Base-by-base conservation (phyloP, 345 rosid genomes). In the Turnera subulata region DNA sequence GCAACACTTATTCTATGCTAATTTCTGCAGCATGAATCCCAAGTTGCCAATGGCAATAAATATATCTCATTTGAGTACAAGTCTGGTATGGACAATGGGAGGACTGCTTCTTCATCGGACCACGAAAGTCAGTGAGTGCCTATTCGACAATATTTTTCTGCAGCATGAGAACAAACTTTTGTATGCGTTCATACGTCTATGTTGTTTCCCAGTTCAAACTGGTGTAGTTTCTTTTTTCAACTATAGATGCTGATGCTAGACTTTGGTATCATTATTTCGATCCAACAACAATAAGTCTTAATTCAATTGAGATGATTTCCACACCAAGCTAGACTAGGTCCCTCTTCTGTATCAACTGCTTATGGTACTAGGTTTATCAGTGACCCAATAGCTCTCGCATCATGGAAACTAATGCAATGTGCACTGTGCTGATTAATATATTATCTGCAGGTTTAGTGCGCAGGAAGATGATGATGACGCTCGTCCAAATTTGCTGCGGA, bases 41-140 rank as follows among this genome's bases (percentile, higher is more conserved):
- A 79, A 65, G 83, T 64, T 65, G 63, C 79, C 56, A 90, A 82
- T 68, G 95, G 95, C 62, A 82, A 83, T 77, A 92, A 90, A 68
- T 88, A 85, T 76, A 63, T 79, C 50, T 94, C 97, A 46, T 94
- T 94, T 70, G 99, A 94, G 64, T 90, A 85, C 73, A 94, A 90
- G 73, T 66, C 99, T 77, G 97, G 95, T 48, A 85, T 88, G 96
- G 95, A 85, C 63, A 83, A 59, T 57, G 91, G 92, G 55, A 85
- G 95, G 74, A 80, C 78, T 67, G 97, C 86, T 68, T 94, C 97
- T 44, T 94, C 99, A 54, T 90, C 97, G 5, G 99, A 94, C 61
- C 91, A 62, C 56, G 99, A 94, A 78, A 84, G 95, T 78, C 99
- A 92, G 99, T 94, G 76, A 90, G 99, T 88, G 63, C 76, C 73